Conservation (phyloP, 495 filamentous ascomycete species). For the Penicillium samsonianum region DNA sequence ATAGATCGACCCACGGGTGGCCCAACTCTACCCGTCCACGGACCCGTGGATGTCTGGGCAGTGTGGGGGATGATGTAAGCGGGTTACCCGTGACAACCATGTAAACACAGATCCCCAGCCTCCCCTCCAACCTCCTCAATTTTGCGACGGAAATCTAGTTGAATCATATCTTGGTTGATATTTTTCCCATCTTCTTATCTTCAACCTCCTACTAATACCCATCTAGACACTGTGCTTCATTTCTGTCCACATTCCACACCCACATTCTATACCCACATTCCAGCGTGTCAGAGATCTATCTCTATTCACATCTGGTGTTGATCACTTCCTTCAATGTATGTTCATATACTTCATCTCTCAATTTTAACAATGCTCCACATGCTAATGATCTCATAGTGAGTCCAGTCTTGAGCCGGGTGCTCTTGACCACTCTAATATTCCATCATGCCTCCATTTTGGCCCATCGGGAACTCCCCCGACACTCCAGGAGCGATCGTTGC, state of each 20-base stretch:
- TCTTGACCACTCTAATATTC: constrained; percentile 36
- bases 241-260: constrained; percentile 7
- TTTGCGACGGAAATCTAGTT: constrained; percentile 19
- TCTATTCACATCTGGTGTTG: constrained; percentile 16
- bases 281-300: constrained; percentile 5
- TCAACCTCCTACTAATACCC: constrained; percentile 11
- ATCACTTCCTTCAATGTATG: constrained; percentile 21
- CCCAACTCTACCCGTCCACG: neutral
- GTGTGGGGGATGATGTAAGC: constrained; percentile 12
- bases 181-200: constrained; percentile 11
- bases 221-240: constrained; percentile 1
- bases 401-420: constrained; percentile 42
- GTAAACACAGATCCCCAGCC: constrained; percentile 44
- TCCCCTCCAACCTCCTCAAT: constrained; percentile 50
- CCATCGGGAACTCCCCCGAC: constrained; percentile 30
- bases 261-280: constrained; percentile 10
- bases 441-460: constrained; percentile 38
- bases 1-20: constrained; percentile 14
- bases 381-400: constrained; percentile 23
- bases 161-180: constrained; percentile 17
- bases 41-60: neutral
- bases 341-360: neutral
- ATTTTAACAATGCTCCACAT: constrained; percentile 10
- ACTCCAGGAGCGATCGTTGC: constrained; percentile 23
- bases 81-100: constrained; percentile 28